Evolutionary conservation across 2,329 filamentous ascomycete species (phyloP), one percentile per base, ranked within the genome.

Genomic region (Aspergillus sp.): DNA sequence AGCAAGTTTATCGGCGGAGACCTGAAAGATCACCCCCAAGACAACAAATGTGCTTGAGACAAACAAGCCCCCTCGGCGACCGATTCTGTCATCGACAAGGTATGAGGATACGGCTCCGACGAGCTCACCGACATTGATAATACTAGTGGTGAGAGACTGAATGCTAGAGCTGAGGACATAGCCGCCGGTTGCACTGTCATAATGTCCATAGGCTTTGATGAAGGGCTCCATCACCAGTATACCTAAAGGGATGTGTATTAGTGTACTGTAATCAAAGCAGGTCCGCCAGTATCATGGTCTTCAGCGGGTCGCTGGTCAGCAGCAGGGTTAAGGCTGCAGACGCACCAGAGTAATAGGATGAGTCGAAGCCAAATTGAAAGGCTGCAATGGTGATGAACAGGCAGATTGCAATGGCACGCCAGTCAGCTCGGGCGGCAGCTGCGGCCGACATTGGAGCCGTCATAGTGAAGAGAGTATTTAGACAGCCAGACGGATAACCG

Each of bases 361-460:
- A 55, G 39, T 55, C 52, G 19, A 55, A 55, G 5, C 52, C 52
- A n/a, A 55, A 55, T n/a, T 55, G 52, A 21, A 55, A 55, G 15
- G 52, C 52, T 21, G 39, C 38, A 21, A 55, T 36, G 1, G 52
- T 55, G 23, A 55, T 55, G 8, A 55, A 55, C 25, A 55, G n/a
- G 23, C 52, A 45, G n/a, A 55, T 47, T 10, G 52, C 52, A 21
- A 55, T 55, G 39, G 52, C 52, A 19, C 52, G 39, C 52, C 52
- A 55, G 28, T 55, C 52, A 9, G 8, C 52, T 10, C 52, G 52
- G n/a, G 41, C 41, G 12, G n/a, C 52, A 7, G 41, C 15, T 7
- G 41, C 17, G n/a, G 28, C 52, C 9, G 41, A 43, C 13, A 28
- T 28, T 13, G 45, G 39, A 21, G n/a, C 39, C 17, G 38, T 32